Conservation (phyloP, 2,329 filamentous ascomycete species). For the Proliferodiscus dingleyae region DNA sequence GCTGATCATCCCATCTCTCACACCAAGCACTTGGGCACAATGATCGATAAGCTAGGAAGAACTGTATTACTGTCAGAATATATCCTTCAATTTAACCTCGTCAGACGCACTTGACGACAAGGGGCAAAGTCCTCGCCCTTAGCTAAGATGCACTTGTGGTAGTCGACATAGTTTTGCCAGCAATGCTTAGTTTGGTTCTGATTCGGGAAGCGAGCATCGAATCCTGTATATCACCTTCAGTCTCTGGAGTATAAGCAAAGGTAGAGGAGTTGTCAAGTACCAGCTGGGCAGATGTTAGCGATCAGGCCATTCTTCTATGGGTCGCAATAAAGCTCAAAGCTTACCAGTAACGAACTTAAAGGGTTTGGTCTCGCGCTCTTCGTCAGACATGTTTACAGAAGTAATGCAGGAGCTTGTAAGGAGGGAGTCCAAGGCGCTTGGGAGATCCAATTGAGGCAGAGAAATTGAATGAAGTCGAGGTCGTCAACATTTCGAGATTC, state of each 20-base stretch:
- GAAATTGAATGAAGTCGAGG: constrained; percentile 31
- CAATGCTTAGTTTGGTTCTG: constrained; percentile 99
- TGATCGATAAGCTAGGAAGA: constrained; percentile 93
- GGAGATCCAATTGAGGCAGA: constrained; percentile 28
- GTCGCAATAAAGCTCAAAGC: constrained; percentile 32
- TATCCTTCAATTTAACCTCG: constrained; percentile 32
- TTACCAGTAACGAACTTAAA: constrained; percentile 99
- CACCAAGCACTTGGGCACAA: constrained; percentile 96
- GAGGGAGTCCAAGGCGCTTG: constrained; percentile 25
- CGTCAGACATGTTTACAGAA: constrained; percentile 79
- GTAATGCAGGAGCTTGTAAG: constrained; percentile 28
- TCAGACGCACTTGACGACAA: constrained; percentile 78
- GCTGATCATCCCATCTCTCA: constrained; percentile 93
- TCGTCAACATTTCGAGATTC: constrained; percentile 31
- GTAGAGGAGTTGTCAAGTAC: constrained; percentile 34
- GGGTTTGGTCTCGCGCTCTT: constrained; percentile 91
- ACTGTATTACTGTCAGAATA: constrained; percentile 50
- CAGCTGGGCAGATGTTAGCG: constrained; percentile 43
- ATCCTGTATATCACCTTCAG: constrained; percentile 55
- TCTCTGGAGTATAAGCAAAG: constrained; percentile 7
- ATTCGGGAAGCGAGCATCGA: constrained; percentile 99
- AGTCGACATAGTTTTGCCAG: constrained; percentile 99
- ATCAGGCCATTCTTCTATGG: constrained; percentile 27
- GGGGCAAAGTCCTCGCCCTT: constrained; percentile 98
- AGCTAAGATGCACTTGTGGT: constrained; percentile 98